phyloP scores from a whole-genome alignment of 306 rosid species.

The Pyrus betulifolia region DNA sequence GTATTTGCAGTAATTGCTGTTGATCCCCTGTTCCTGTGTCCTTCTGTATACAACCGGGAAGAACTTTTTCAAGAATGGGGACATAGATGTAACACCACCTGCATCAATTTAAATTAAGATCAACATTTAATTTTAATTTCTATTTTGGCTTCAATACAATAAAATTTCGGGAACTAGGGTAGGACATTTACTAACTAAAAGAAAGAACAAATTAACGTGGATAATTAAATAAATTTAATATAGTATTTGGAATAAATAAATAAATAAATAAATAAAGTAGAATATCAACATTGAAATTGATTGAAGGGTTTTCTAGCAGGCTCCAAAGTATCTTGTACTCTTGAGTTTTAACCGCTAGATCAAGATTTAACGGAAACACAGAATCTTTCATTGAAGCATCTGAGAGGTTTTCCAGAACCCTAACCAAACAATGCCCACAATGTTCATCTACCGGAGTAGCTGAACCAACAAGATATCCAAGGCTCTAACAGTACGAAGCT shows the following conservation, averaged over 20 bases:
- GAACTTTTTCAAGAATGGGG: constrained; percentile 40
- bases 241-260: not conserved
- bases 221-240: not conserved
- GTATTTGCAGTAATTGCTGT: constrained; percentile 69
- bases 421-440: not conserved
- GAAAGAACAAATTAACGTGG: not conserved
- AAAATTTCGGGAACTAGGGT: no score
- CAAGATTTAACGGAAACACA: not conserved
- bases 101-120: not conserved
- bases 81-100: constrained; percentile 84
- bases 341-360: not conserved
- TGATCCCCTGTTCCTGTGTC: not conserved
- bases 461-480: not conserved
- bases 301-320: not conserved
- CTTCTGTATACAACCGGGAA: constrained; percentile 53
- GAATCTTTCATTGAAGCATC: not conserved
- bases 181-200: no score
- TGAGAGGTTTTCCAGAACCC: not conserved
- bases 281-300: not conserved
- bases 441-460: not conserved
- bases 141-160: no score
- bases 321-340: not conserved
- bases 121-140: not conserved
- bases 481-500: not conserved
- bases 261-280: not conserved